These are phyloP conservation scores for Ambrosia trifida DNA, from an alignment of 129 eudicot species.

Conservation along the genomic window DNA sequence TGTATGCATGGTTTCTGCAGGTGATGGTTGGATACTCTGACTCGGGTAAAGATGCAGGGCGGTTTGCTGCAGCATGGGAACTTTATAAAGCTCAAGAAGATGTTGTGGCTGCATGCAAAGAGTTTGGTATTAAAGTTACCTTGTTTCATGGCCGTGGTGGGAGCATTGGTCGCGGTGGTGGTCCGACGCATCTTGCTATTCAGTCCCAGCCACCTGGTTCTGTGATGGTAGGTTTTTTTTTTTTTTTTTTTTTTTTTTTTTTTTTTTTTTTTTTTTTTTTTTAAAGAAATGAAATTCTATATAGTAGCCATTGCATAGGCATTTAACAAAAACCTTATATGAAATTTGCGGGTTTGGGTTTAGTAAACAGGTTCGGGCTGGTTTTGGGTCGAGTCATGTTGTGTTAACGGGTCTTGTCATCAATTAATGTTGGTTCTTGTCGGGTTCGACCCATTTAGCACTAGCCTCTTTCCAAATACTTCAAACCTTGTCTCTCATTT, in stretches of 20 bases:
- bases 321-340: neutral
- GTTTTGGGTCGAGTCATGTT: neutral
- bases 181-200: constrained; percentile 91
- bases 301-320: no score
- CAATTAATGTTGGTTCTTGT: no score
- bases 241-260: constrained; percentile 10
- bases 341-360: neutral
- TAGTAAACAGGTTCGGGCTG: neutral
- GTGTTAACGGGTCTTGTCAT: no score
- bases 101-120: constrained; percentile 90
- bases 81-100: constrained; percentile 97
- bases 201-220: constrained; percentile 99
- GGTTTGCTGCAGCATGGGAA: constrained; percentile 98
- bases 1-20: constrained; percentile 30
- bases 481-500: no score
- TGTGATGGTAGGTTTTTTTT: constrained; percentile 65
- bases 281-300: neutral
- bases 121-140: constrained; percentile 75
- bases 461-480: no score
- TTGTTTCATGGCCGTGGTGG: constrained; percentile 98
- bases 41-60: constrained; percentile 96
- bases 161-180: constrained; percentile 98
- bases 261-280: constrained; percentile 20
- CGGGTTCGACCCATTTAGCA: no score
- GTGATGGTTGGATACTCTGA: constrained; percentile 99